Evolutionary conservation across 805 yeast genomes (phyloP), one percentile per base, ranked within the genome.

Genomic region (Teunomyces funiuensis): DNA sequence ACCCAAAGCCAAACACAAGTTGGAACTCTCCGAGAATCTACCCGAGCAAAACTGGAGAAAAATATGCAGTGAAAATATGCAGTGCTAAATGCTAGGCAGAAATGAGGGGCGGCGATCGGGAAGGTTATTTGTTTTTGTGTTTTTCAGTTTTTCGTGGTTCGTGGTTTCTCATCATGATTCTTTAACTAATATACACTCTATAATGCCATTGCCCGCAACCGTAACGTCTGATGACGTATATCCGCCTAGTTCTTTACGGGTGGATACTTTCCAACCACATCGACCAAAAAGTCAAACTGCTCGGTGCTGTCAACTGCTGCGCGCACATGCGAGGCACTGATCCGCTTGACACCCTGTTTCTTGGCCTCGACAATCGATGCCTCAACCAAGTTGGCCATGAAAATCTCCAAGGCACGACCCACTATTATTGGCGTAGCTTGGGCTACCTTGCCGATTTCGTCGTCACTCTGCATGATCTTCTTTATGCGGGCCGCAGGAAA

Each of bases 371-470:
- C 74, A 39, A 88, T 82, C 15, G 95, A 77, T 36, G 86, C 88
- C 53, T 87, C 90, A 37, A 93, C 95, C 42, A 93, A 73, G 41
- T 93, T 80, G 38, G 95, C 88, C 76, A 93, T 80, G 60, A 93
- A 93, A 46, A 88, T 77, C 66, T 93, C 98, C 39, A 93, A 71
- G 0, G 99, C 96, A 47, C 97, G 78, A 6, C 98, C 97, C 6
- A 93, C 96, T 13, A 91, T 91, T n/a, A 91, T 85, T 0, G 99
- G 99, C 2, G 99, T 95, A 2, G 97, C 97, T 58, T 90, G 97
- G 3, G 99, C 97, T 4, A 93, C 98, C 60, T 93, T 93, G 2
- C 99, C 99, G 33, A 93, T 90, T 49, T 93, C 99, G 49, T 93
- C 99, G 63, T 93, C 99, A 20, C 95, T 83, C 60, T 93, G 99